phyloP scores from a whole-genome alignment of 2,329 filamentous ascomycete genomes.

The Microsporum ferrugineum region DNA sequence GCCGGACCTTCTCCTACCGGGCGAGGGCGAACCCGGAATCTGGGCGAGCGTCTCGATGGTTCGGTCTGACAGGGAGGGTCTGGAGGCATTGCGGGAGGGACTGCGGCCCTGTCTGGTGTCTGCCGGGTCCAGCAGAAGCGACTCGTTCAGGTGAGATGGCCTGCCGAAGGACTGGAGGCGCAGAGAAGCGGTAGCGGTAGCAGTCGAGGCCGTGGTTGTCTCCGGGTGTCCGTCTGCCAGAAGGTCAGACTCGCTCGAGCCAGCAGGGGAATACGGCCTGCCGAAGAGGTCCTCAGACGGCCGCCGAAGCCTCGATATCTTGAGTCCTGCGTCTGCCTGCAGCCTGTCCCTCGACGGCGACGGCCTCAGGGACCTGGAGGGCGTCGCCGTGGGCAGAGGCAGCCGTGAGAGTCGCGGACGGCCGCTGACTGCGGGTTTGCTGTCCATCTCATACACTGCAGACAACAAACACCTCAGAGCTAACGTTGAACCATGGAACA shows the following conservation, averaged over 20 bases:
- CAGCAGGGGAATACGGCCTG: conserved; percentile 22
- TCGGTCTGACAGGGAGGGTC: conserved; percentile 45
- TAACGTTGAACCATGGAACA: not conserved
- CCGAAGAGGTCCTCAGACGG: conserved; percentile 31
- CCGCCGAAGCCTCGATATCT: conserved; percentile 27
- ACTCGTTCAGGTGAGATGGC: conserved; percentile 8
- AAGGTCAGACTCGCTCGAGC: conserved; percentile 7
- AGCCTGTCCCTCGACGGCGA: conserved; percentile 40
- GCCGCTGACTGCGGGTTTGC: conserved; percentile 23
- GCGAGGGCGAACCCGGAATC: conserved; percentile 64
- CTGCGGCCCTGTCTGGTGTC: conserved; percentile 8
- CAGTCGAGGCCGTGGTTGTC: not conserved
- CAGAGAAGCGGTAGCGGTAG: not conserved
- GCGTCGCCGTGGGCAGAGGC: conserved; percentile 35
- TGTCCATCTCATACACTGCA: conserved; percentile 23
- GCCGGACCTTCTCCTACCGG: conserved; percentile 54
- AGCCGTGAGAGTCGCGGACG: conserved; percentile 45
- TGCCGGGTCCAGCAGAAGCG: conserved; percentile 19
- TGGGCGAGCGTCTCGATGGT: conserved; percentile 75
- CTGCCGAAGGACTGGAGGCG: not conserved
- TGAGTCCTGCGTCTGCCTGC: conserved; percentile 30
- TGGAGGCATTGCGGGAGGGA: conserved; percentile 10
- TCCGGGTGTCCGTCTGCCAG: not conserved
- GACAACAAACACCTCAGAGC: not conserved
- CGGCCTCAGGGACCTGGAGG: conserved; percentile 33